Conservation (phyloP, 2,329 filamentous ascomycete genomes). For the Pseudopyrenochaeta lycopersici region DNA sequence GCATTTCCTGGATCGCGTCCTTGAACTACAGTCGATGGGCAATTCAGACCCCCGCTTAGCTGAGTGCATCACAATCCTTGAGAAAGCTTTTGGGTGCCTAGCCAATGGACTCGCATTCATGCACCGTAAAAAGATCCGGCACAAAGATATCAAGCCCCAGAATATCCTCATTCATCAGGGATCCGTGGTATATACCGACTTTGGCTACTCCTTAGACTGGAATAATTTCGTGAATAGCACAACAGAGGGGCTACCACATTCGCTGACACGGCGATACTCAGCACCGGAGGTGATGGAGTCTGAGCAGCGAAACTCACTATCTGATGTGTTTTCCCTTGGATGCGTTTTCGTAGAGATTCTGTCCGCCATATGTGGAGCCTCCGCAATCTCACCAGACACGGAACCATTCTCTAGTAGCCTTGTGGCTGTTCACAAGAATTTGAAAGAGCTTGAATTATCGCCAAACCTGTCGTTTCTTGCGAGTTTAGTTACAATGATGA, state of each 20-base stretch:
- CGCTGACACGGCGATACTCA: constrained; percentile 11
- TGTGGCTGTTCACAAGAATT: no score
- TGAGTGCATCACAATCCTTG: background rate
- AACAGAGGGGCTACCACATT: constrained; percentile 1
- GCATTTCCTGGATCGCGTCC: background rate
- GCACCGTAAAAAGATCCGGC: constrained; percentile 13
- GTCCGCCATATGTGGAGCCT: background rate
- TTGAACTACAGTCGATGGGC: background rate
- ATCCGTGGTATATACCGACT: constrained; percentile 22
- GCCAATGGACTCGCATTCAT: constrained; percentile 16
- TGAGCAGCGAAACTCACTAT: constrained; percentile 12
- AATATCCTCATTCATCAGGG: constrained; percentile 22
- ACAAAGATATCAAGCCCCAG: constrained; percentile 13
- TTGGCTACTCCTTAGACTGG: constrained; percentile 10
- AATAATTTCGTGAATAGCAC: background rate
- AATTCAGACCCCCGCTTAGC: background rate
- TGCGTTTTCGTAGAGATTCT: constrained; percentile 30
- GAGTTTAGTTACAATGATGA: no score
- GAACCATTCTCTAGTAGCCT: no score
- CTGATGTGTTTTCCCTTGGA: constrained; percentile 32
- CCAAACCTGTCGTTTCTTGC: no score
- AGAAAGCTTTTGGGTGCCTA: constrained; percentile 18
- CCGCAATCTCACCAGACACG: background rate
- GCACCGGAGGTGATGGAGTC: constrained; percentile 20
- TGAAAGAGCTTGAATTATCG: no score